Percentiles rank a stretch among this genome's conserved stretches.
Conservation (phyloP, 2,329 filamentous ascomycete species). For the Capronia americana region DNA sequence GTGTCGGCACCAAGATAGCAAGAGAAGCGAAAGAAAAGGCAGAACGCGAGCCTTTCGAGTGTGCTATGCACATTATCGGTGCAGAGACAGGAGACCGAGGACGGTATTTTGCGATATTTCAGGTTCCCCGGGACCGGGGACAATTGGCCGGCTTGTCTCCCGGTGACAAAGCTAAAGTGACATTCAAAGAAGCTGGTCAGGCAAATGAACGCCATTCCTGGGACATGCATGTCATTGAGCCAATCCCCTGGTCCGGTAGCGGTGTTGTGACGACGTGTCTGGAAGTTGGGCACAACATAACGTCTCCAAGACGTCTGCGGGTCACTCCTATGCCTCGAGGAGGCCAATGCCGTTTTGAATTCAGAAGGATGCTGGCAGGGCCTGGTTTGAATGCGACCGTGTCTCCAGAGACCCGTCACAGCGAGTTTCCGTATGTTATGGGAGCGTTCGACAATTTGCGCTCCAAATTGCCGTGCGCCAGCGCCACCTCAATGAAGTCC, state of each 20-base stretch:
- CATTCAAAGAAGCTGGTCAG: neutral
- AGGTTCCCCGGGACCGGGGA: neutral
- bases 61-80: neutral
- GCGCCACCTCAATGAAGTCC: neutral
- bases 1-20: constrained; percentile 3
- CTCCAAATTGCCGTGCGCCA: neutral
- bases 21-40: neutral
- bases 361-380: neutral
- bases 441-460: neutral
- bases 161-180: neutral
- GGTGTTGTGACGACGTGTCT: neutral
- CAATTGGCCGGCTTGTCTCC: neutral
- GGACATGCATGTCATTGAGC: neutral
- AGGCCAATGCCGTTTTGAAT: neutral
- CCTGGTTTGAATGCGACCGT: constrained; percentile 3
- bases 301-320: neutral
- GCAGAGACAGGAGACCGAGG: neutral
- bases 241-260: neutral
- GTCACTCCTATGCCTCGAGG: neutral
- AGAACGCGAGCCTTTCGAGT: neutral
- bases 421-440: constrained; percentile 16
- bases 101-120: neutral
- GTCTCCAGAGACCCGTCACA: constrained; percentile 10
- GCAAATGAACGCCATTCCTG: neutral
- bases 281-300: neutral